Evolutionary conservation across 2,329 filamentous ascomycete genomes (phyloP), one percentile per base, ranked within the genome.

Genomic region (Plectosphaerella cucumerina): DNA sequence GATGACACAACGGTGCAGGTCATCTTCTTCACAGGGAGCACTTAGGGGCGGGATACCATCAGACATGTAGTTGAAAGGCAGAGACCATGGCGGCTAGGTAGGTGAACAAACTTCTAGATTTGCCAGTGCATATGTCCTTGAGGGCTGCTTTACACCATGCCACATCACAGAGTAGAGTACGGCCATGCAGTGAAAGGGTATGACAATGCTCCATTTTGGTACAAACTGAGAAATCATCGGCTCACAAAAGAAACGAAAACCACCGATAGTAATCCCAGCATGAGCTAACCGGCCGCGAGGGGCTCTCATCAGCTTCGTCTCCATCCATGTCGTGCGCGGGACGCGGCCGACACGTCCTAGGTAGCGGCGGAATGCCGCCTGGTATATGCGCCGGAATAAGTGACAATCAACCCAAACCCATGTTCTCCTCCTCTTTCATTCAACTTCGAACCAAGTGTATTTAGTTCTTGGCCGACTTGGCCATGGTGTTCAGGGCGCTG

Each of bases 401-500:
- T 4, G 20, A 37, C 14, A 37, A 31, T 31, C 26, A 37, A 42
- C 17, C 39, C 39, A 4, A 18, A 42, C n/a, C 39, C 39, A 18
- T 42, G 6, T 18, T 12, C n/a, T 42, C 39, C 39, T 42, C n/a
- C n/a, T 31, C 39, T 42, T 23, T 33, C 10, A 35, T 35, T 47
- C 31, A 5, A 15, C 17, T 8, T n/a, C 3, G 14, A n/a, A 26
- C 44, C 44, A 22, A 44, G 14, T 26, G 5, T 20, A 53, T 59
- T 61, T 67, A 68, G 61, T 70, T 62, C 58, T 62, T 63, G 46
- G 64, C 44, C 42, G 61, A 53, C 85, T 94, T 95, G 61, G 93
- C 92, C 93, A 31, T 99, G 63, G 92, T 97, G 85, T 99, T 99
- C 60, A 99, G 81, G 50, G 94, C 94, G 66, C 87, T 92, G 60